Percentiles rank a stretch among this genome's conserved stretches.
These are phyloP conservation scores for Rhodamnia argentea DNA, from an alignment of 345 rosid genomes.

Conservation along the genomic window DNA sequence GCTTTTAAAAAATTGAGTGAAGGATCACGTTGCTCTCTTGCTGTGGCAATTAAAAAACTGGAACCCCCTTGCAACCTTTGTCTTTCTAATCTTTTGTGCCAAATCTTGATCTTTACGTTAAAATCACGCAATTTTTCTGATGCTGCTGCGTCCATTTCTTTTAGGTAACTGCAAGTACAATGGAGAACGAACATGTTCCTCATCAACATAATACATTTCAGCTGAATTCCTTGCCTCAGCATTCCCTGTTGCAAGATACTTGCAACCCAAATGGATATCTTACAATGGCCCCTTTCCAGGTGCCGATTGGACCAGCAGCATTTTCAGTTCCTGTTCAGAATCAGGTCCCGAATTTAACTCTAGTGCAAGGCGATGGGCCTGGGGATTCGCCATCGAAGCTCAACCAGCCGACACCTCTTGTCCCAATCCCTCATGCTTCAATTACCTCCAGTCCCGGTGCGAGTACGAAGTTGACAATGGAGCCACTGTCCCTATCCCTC, in stretches of 20 bases:
- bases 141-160: not conserved
- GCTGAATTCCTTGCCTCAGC: constrained; percentile 13
- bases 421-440: constrained; percentile 12
- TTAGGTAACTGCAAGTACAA: constrained; percentile 47
- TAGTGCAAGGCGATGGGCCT: constrained; percentile 8
- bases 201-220: constrained; percentile 25
- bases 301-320: constrained; percentile 10
- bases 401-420: constrained; percentile 16
- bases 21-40: not conserved
- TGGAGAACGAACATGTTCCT: constrained; percentile 37
- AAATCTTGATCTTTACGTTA: not conserved
- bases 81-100: not conserved
- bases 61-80: not conserved
- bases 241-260: constrained; percentile 13
- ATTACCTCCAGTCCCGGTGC: constrained; percentile 23
- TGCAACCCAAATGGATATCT: constrained; percentile 14
- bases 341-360: constrained; percentile 18
- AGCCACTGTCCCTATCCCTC: constrained; percentile 43
- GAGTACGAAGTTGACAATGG: constrained; percentile 12
- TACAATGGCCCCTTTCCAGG: constrained; percentile 23
- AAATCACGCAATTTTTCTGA: not conserved
- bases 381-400: constrained; percentile 12
- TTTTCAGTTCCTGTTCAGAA: constrained; percentile 18
- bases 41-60: not conserved
- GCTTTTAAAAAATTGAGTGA: not conserved